These are phyloP conservation scores for Gigaspora rosea DNA, from an alignment of 192 early-diverging fungal genomes.

Conservation along the genomic window DNA sequence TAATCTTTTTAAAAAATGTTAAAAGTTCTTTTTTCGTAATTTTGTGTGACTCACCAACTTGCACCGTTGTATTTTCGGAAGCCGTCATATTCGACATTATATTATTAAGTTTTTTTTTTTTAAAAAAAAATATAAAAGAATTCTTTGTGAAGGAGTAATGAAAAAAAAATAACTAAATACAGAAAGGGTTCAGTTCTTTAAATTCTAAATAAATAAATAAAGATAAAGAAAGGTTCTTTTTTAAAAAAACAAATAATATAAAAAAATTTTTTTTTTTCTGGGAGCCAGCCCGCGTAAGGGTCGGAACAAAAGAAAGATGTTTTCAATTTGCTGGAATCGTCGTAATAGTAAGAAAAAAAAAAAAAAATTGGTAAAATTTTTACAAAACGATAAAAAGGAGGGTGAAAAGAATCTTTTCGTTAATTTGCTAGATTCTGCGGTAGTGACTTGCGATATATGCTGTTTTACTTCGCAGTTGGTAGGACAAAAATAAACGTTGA, in stretches of 20 bases:
- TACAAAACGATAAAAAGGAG: neutral
- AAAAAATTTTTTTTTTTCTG: neutral
- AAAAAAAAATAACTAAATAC: neutral
- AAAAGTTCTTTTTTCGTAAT: neutral
- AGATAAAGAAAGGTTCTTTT: neutral
- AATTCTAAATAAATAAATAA: neutral
- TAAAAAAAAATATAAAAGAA: neutral
- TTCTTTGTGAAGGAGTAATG: neutral
- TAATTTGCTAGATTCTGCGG: neutral
- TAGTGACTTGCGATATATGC: neutral
- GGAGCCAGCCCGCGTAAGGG: neutral
- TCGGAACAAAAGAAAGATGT: neutral
- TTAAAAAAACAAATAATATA: neutral
- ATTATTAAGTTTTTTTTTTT: conserved; percentile 1
- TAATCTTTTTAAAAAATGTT: neutral
- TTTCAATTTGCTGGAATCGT: neutral
- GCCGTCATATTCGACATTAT: conserved; percentile 2
- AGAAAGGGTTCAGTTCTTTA: neutral
- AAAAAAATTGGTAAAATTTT: neutral
- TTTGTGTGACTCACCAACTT: conserved; percentile 19
- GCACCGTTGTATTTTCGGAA: conserved; percentile 23
- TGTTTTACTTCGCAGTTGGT: neutral
- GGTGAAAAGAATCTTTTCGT: neutral
- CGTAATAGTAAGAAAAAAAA: neutral
- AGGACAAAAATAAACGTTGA: neutral